Percentiles rank a stretch among this genome's conserved stretches.
Evolutionary conservation across 2,329 filamentous ascomycete genomes (phyloP).

Genomic region (Neurospora crassa): DNA sequence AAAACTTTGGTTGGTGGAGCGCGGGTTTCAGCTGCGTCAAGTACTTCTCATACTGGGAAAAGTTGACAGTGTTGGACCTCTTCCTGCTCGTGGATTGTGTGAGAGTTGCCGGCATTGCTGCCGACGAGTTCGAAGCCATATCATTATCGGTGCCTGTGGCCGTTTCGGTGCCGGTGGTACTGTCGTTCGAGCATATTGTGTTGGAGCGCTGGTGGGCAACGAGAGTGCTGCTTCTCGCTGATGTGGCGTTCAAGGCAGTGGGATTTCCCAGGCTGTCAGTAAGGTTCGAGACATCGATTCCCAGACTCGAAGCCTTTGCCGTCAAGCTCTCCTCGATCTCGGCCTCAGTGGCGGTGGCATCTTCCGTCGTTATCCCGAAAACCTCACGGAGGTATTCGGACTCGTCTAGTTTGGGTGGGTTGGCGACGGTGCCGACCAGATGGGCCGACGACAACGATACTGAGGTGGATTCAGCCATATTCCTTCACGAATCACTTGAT

Average conservation of each 20-base stretch:
- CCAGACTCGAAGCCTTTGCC: slow-evolving; percentile 26
- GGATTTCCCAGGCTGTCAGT: slow-evolving; percentile 25
- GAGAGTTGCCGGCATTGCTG: slow-evolving; percentile 21
- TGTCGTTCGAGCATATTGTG: slow-evolving; percentile 30
- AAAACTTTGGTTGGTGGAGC: slow-evolving; percentile 32
- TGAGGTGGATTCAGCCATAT: slow-evolving; percentile 17
- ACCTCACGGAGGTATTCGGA: slow-evolving; percentile 31
- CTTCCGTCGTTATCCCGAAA: slow-evolving; percentile 20
- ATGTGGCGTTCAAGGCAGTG: slow-evolving; percentile 31
- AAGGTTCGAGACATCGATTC: slow-evolving; percentile 22
- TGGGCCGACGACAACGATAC: slow-evolving; percentile 10
- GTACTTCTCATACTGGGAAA: slow-evolving; percentile 43
- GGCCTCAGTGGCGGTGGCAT: slow-evolving; percentile 26
- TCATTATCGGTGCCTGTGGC: slow-evolving; percentile 25
- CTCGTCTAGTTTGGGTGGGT: slow-evolving; percentile 29
- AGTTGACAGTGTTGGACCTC: slow-evolving; percentile 32
- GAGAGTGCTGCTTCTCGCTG: slow-evolving; percentile 26
- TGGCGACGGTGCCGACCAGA: slow-evolving; percentile 6
- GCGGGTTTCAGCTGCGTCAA: slow-evolving; percentile 34
- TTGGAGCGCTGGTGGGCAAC: slow-evolving; percentile 33
- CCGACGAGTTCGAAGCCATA: slow-evolving; percentile 26
- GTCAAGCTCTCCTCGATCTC: slow-evolving; percentile 28
- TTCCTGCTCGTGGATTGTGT: slow-evolving; percentile 19
- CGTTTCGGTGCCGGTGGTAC: slow-evolving; percentile 22
- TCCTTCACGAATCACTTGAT: neutral